Percentiles rank a stretch among this genome's conserved stretches.
These are phyloP conservation scores for Cladosporium austrohemisphaericum DNA, from an alignment of 2,329 filamentous ascomycete genomes.

Conservation along the genomic window DNA sequence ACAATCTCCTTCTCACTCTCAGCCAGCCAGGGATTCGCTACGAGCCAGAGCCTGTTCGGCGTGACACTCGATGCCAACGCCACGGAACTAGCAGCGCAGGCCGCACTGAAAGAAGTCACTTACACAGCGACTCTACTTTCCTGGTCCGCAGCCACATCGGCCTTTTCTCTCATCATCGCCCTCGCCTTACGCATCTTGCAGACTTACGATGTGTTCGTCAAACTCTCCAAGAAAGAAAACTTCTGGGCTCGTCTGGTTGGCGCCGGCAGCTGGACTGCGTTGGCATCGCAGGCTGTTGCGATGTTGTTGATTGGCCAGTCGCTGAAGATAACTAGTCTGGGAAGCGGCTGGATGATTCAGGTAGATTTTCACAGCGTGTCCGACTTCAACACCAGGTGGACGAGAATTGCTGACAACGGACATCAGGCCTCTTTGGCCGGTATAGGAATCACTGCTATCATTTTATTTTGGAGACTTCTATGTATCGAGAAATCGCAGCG, in stretches of 20 bases:
- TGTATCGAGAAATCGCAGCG: too few species aligned
- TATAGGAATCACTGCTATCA: too few species aligned
- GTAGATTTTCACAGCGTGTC: too few species aligned
- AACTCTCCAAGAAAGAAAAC: background rate
- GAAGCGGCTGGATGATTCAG: slow-evolving; percentile 6
- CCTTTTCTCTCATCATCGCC: background rate
- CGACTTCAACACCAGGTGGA: too few species aligned
- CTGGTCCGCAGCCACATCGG: background rate
- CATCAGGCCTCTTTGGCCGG: too few species aligned
- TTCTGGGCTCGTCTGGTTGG: background rate
- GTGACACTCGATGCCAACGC: background rate
- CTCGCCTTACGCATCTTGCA: background rate
- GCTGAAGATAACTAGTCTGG: background rate
- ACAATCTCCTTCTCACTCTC: background rate
- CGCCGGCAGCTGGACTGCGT: background rate
- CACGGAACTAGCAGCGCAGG: background rate
- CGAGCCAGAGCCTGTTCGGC: background rate
- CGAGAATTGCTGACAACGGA: too few species aligned
- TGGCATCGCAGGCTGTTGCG: background rate
- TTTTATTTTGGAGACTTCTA: too few species aligned
- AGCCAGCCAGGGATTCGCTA: background rate
- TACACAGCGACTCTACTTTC: background rate
- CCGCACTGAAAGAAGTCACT: background rate
- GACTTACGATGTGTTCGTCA: background rate
- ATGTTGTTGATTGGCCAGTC: background rate